Conservation (phyloP, 768 basidiomycete species). For the Pholiota conissans region DNA sequence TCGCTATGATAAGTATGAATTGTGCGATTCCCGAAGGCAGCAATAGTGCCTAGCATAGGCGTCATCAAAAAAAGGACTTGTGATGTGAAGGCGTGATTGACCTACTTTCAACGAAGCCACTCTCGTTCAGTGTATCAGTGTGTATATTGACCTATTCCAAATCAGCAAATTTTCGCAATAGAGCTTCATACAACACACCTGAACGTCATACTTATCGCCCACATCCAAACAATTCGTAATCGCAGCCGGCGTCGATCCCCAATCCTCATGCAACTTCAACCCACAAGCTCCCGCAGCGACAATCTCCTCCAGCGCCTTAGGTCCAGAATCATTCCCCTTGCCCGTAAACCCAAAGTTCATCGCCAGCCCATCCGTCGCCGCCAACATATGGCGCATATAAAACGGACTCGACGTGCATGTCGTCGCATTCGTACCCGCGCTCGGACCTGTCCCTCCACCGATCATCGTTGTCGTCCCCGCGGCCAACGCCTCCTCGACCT, state of each 20-base stretch:
- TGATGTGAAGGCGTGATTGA: too few relatives aligned
- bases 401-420: conserved; percentile 92
- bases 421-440: conserved; percentile 87
- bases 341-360: conserved; percentile 96
- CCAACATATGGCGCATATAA: conserved; percentile 89
- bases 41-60: conserved; percentile 66
- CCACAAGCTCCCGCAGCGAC: conserved; percentile 84
- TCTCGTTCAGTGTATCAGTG: conserved; percentile 96
- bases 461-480: conserved; percentile 91
- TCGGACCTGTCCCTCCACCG: conserved; percentile 95
- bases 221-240: conserved; percentile 79
- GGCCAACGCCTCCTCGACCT: conserved; percentile 82
- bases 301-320: conserved; percentile 73
- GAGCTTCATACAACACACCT: conserved; percentile 48
- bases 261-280: conserved; percentile 96
- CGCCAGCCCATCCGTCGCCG: conserved; percentile 85
- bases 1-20: conserved; percentile 98
- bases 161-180: background rate
- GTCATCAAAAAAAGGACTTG: background rate
- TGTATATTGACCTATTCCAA: conserved; percentile 80
- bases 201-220: conserved; percentile 91
- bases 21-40: conserved; percentile 84
- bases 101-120: conserved; percentile 93
- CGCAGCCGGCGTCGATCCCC: conserved; percentile 87
- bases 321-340: conserved; percentile 91